Base-by-base conservation (phyloP, 148 eudicot species). In the Rhododendron mucronatum region DNA sequence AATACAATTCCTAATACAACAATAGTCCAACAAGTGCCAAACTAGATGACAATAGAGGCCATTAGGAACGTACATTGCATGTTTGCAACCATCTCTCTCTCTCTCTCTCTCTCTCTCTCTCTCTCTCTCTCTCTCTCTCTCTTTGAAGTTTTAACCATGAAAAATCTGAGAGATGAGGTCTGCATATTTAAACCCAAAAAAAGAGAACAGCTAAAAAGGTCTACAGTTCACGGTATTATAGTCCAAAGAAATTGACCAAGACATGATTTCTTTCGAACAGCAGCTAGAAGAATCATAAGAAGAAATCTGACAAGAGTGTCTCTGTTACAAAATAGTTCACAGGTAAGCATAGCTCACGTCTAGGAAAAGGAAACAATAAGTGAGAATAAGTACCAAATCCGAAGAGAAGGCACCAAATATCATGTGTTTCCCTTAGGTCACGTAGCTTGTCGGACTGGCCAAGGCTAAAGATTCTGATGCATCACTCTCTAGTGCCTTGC, bases 401-500 rank as follows among this genome's bases (percentile, higher is more conserved):
- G 18, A 83, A 35, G 55, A 44, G 76, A 83, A 59, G 84, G 73
- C 35, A 82, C 73, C 50, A 59, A 82, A 82, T 63, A 82, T 61
- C 33, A 44, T 37, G 77, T 67, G 39, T 37, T 83, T 67, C 26
- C 48, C 55, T 82, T 71, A 63, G 53, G 53, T 81, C 79, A 30
- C 50, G 50, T 82, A 73, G 75, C 75, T 74, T 30, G 85, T 57
- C 26, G 37, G 33, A 73, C 75, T 82, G 26, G 81, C 82, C 65
- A 86, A 57, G 41, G 85, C 74, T 74, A 55, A 82, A 51, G 85
- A n/a, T 41, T 82, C 75, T 2, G 84, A 86, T 82, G 48, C 61
- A 33, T 78, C 88, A 33, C 82, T 82, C 85, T 86, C 47, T 45
- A 8, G 44, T 51, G 14, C 59, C 85, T 82, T 75, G 50, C 88